Percentiles rank a stretch among this genome's conserved stretches.
phyloP scores from a whole-genome alignment of 2,329 filamentous ascomycete species.

The Colletotrichum sp. region DNA sequence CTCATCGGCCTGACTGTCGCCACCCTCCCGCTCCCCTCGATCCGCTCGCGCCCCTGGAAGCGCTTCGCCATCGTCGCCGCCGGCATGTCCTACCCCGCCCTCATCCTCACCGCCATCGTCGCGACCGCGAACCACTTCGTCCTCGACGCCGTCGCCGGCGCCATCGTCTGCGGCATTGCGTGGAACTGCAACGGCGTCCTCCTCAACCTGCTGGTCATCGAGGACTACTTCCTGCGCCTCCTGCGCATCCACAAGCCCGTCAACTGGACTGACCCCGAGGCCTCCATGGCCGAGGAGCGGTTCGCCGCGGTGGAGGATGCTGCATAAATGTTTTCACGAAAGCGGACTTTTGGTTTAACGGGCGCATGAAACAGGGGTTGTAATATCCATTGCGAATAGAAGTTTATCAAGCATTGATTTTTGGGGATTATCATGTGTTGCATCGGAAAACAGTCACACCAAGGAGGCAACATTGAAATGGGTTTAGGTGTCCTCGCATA shows the following conservation, averaged over 20 bases:
- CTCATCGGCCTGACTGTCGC: constrained; percentile 74
- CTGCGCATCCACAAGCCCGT: constrained; percentile 70
- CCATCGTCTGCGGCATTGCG: constrained; percentile 66
- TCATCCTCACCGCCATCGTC: constrained; percentile 71
- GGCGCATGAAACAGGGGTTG: background rate
- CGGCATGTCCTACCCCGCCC: constrained; percentile 67
- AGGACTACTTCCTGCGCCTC: constrained; percentile 71
- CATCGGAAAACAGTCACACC: background rate
- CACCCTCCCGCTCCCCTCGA: constrained; percentile 64
- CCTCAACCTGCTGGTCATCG: constrained; percentile 67
- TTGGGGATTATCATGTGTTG: background rate
- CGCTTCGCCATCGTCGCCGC: constrained; percentile 48
- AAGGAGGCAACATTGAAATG: background rate
- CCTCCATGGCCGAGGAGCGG: constrained; percentile 35
- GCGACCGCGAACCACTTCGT: constrained; percentile 78
- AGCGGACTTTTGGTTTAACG: background rate
- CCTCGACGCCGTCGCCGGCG: constrained; percentile 73
- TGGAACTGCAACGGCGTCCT: constrained; percentile 62
- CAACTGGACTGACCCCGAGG: constrained; percentile 42
- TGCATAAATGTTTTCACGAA: background rate
- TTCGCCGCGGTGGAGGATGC: background rate
- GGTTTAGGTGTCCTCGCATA: background rate
- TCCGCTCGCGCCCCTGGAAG: constrained; percentile 55
- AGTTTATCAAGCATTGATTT: background rate
- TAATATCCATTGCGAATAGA: background rate